Evolutionary conservation across 768 basidiomycete genomes (phyloP).

Genomic region (Psilocybe cyanescens): DNA sequence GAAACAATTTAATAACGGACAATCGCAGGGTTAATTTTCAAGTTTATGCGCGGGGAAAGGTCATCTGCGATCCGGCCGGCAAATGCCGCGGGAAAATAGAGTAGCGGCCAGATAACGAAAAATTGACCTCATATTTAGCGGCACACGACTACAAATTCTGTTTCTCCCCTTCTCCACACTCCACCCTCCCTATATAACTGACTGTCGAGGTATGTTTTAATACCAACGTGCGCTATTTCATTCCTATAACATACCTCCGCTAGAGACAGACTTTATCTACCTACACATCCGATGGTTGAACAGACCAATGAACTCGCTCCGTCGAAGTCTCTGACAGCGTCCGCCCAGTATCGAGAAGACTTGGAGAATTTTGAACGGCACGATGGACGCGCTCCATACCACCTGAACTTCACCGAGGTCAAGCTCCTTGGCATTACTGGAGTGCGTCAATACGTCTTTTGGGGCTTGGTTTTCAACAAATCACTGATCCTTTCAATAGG

Average conservation of each 20-base stretch:
- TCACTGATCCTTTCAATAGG: conserved; percentile 1
- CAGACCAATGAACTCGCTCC: not conserved
- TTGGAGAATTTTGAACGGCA: conserved; percentile 21
- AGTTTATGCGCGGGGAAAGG: not conserved
- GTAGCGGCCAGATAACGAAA: not conserved
- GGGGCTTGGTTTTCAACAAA: not conserved
- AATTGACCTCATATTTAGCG: conserved; percentile 7
- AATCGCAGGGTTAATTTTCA: not conserved
- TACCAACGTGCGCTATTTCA: not conserved
- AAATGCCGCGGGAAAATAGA: not conserved
- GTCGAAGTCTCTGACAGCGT: not conserved
- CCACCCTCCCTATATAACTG: not conserved
- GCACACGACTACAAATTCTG: conserved; percentile 5
- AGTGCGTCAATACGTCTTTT: conserved; percentile 9
- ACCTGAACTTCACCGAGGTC: conserved; percentile 19
- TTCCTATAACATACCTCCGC: not conserved
- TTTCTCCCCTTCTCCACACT: not conserved
- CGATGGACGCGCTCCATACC: conserved; percentile 19
- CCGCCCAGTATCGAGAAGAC: conserved; percentile 10
- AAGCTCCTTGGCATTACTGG: conserved; percentile 25
- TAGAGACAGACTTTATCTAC: not conserved
- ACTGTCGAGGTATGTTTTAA: not conserved
- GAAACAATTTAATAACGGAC: not conserved
- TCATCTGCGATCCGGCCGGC: not conserved
- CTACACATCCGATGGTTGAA: not conserved